These are phyloP conservation scores for Seiridium unicorne DNA, from an alignment of 2,329 filamentous ascomycete species.

Conservation along the genomic window DNA sequence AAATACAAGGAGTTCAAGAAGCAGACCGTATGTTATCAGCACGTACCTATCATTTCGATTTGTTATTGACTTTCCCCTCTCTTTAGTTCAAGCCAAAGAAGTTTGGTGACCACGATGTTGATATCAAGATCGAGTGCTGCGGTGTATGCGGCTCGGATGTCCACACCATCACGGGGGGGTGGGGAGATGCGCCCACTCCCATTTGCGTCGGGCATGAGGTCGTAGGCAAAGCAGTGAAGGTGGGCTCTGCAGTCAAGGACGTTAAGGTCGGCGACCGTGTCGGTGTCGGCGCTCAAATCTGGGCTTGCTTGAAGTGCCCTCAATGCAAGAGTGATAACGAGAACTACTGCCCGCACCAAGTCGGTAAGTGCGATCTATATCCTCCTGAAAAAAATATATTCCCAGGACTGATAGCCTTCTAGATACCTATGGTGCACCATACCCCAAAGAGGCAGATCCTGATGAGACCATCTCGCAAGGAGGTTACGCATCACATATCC, in stretches of 20 bases:
- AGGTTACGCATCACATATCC: conserved; percentile 52
- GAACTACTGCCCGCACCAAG: conserved; percentile 46
- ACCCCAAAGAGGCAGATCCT: conserved; percentile 51
- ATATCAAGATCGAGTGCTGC: conserved; percentile 67
- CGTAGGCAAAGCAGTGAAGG: conserved; percentile 48
- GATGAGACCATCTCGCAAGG: conserved; percentile 65
- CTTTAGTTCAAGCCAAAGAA: conserved; percentile 30
- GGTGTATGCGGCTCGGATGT: conserved; percentile 58
- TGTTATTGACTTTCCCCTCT: too few relatives aligned
- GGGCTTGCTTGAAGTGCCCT: conserved; percentile 51
- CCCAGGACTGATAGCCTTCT: too few relatives aligned
- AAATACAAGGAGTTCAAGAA: conserved; percentile 28
- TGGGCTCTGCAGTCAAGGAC: conserved; percentile 35
- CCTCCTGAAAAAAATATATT: background rate
- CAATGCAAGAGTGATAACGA: conserved; percentile 47
- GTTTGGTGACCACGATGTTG: conserved; percentile 56
- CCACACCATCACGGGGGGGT: conserved; percentile 33
- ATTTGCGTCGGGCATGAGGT: conserved; percentile 60
- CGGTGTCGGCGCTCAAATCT: conserved; percentile 61
- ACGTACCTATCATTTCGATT: background rate
- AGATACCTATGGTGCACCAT: conserved; percentile 58
- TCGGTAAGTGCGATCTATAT: conserved; percentile 26
- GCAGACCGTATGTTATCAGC: conserved; percentile 19
- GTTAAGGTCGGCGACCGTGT: conserved; percentile 64
- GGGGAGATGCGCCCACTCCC: conserved; percentile 31